Evolutionary conservation across 1,139 yeast genomes (phyloP).

Genomic region (Yamadazyma songkhlaensis): DNA sequence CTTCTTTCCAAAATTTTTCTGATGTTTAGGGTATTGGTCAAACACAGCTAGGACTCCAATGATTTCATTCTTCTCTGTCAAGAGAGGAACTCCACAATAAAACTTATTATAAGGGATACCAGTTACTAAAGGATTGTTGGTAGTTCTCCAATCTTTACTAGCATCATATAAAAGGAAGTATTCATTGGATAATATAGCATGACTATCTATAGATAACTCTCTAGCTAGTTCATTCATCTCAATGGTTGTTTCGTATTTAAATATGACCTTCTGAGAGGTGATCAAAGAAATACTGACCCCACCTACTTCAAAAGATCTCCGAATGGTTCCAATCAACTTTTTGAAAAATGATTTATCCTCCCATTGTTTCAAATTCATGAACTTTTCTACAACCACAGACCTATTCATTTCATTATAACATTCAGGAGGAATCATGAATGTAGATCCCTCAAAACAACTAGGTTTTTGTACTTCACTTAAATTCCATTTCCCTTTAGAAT

Average conservation of each 20-base stretch:
- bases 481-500: slow-evolving; percentile 58
- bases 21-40: slow-evolving; percentile 44
- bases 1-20: slow-evolving; percentile 28
- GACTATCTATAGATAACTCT: slow-evolving; percentile 60
- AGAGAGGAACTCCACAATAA: slow-evolving; percentile 62
- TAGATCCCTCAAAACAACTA: slow-evolving; percentile 42
- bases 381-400: slow-evolving; percentile 39
- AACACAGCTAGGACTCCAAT: slow-evolving; percentile 64
- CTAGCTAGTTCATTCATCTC: slow-evolving; percentile 51
- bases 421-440: slow-evolving; percentile 60
- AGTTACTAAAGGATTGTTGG: slow-evolving; percentile 57
- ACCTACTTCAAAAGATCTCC: slow-evolving; percentile 36
- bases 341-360: slow-evolving; percentile 35
- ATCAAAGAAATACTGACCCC: slow-evolving; percentile 61
- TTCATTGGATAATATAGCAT: slow-evolving; percentile 57
- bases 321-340: slow-evolving; percentile 30
- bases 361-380: slow-evolving; percentile 50
- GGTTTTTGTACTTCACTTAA: slow-evolving; percentile 58
- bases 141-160: slow-evolving; percentile 64
- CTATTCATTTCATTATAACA: slow-evolving; percentile 45
- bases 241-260: slow-evolving; percentile 48
- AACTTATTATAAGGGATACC: slow-evolving; percentile 58
- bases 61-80: slow-evolving; percentile 33
- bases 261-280: slow-evolving; percentile 44
- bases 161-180: slow-evolving; percentile 58